phyloP scores from a whole-genome alignment of 495 filamentous ascomycete species.

The Aspergillus campestris region DNA sequence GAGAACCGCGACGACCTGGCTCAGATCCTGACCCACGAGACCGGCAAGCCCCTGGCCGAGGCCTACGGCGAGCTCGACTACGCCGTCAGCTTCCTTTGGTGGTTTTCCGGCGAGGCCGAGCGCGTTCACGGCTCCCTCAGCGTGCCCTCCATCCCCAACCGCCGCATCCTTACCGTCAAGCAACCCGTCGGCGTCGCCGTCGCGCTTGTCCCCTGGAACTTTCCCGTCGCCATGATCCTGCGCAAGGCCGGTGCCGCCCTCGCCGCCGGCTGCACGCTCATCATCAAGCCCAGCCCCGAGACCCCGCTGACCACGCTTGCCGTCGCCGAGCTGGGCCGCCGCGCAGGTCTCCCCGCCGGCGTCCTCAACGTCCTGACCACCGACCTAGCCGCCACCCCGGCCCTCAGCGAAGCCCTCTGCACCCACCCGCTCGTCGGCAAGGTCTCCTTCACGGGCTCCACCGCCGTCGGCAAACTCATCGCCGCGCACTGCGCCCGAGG shows the following conservation, averaged over 20 bases:
- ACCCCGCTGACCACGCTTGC: conserved; percentile 48
- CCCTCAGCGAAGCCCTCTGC: conserved; percentile 57
- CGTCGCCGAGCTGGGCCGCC: conserved; percentile 43
- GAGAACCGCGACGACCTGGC: conserved; percentile 47
- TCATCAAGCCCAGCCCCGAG: conserved; percentile 54
- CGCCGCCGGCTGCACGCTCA: conserved; percentile 64
- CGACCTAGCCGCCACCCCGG: conserved; percentile 53
- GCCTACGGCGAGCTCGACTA: conserved; percentile 53
- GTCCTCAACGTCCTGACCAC: conserved; percentile 49
- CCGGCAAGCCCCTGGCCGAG: conserved; percentile 55
- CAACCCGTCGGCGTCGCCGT: conserved; percentile 59
- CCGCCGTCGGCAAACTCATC: conserved; percentile 54
- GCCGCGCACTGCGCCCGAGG: conserved; percentile 51
- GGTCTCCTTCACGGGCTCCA: conserved; percentile 67
- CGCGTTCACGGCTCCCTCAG: conserved; percentile 54
- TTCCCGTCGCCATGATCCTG: conserved; percentile 56
- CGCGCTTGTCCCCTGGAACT: conserved; percentile 62
- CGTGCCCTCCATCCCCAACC: conserved; percentile 44
- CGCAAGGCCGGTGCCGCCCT: conserved; percentile 62
- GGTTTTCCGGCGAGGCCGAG: conserved; percentile 64
- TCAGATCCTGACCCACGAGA: conserved; percentile 52
- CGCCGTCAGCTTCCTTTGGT: conserved; percentile 52
- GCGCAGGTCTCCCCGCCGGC: conserved; percentile 48
- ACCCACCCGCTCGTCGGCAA: conserved; percentile 58
- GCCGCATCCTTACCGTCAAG: conserved; percentile 63